A percentile compares a stretch with the other conserved stretches of the same genome.
Conservation (phyloP, 2,329 filamentous ascomycete species). For the Colletotrichum ledebouriae region DNA sequence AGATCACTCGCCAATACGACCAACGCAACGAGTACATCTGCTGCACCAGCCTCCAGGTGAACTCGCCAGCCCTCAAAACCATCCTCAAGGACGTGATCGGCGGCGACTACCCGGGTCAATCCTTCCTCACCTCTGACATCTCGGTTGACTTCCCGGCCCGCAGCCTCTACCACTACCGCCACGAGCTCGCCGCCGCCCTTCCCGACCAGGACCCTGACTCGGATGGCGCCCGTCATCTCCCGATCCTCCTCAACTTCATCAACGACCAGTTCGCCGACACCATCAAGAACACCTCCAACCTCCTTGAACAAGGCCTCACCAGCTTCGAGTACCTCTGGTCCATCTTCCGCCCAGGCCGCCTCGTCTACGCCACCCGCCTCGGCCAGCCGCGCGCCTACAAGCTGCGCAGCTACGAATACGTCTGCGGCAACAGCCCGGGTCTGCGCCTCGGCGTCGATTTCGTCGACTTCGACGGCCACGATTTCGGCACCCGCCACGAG, state of each 20-base stretch:
- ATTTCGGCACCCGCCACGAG: constrained; percentile 57
- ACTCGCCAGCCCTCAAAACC: constrained; percentile 46
- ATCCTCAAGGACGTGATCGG: constrained; percentile 45
- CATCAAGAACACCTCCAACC: constrained; percentile 63
- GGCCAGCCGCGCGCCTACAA: constrained; percentile 56
- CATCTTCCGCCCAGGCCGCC: constrained; percentile 62
- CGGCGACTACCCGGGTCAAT: constrained; percentile 46
- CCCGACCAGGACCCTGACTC: constrained; percentile 43
- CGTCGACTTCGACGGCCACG: constrained; percentile 62
- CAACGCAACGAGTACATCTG: constrained; percentile 38
- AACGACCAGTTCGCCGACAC: constrained; percentile 63
- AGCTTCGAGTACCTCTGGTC: constrained; percentile 67
- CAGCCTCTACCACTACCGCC: constrained; percentile 48
- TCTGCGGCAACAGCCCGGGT: constrained; percentile 51
- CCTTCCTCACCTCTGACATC: constrained; percentile 45
- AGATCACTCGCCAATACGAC: constrained; percentile 45
- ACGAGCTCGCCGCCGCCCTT: constrained; percentile 45
- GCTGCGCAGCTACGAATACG: constrained; percentile 54
- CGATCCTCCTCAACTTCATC: constrained; percentile 60
- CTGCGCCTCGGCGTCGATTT: constrained; percentile 48
- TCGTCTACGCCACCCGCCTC: constrained; percentile 55
- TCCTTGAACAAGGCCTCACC: constrained; percentile 65
- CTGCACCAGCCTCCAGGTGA: constrained; percentile 43
- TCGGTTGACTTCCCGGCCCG: constrained; percentile 45
- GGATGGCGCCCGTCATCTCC: constrained; percentile 46